Percentiles rank a stretch among this genome's conserved stretches.
phyloP scores from a whole-genome alignment of 495 filamentous ascomycete genomes.

The Wilcoxina mikolae region DNA sequence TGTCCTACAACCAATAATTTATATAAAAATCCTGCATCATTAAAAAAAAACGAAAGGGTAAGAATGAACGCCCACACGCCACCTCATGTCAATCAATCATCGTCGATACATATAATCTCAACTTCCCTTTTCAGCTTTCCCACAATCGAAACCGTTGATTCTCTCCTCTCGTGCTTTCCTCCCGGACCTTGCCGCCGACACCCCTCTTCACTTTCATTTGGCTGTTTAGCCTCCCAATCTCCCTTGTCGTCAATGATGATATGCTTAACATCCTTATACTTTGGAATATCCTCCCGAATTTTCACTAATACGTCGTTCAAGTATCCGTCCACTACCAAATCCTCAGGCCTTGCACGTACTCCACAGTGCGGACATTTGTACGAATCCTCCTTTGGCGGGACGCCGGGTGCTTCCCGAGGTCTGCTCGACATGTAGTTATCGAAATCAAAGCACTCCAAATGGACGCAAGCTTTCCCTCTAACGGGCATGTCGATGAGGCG shows the following conservation, averaged over 20 bases:
- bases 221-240: neutral
- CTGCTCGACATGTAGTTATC: conserved; percentile 23
- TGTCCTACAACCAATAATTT: too few relatives aligned
- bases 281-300: conserved; percentile 3
- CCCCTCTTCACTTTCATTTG: neutral
- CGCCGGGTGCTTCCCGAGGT: conserved; percentile 21
- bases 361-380: conserved; percentile 26
- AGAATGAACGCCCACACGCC: too few relatives aligned
- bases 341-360: conserved; percentile 24
- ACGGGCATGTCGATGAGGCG: conserved; percentile 23
- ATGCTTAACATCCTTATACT: neutral
- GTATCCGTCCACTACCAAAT: conserved; percentile 25
- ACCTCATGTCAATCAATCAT: conserved; percentile 9
- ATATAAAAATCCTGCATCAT: too few relatives aligned
- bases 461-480: conserved; percentile 16
- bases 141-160: conserved; percentile 1
- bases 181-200: neutral
- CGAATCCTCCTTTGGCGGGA: conserved; percentile 24
- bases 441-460: conserved; percentile 27
- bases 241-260: conserved; percentile 14
- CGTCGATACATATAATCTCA: conserved; percentile 23
- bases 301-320: conserved; percentile 13
- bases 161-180: neutral
- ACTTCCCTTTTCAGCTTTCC: conserved; percentile 12
- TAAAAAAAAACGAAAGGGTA: too few relatives aligned